These are phyloP conservation scores for Rhodamnia rubescens DNA, from an alignment of 345 rosid species.

Conservation along the genomic window DNA sequence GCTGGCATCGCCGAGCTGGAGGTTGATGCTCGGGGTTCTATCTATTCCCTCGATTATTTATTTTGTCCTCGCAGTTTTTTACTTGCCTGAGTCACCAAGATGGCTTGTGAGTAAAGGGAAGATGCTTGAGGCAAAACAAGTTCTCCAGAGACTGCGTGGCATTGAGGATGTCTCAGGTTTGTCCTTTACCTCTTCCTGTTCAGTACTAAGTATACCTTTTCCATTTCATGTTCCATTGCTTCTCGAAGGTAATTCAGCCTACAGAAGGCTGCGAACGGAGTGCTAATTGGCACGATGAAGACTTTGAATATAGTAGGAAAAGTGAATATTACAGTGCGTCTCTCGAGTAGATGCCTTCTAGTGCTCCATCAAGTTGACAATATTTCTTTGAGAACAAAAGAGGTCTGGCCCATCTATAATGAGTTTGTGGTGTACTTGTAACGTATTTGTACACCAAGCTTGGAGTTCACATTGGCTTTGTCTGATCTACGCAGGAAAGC, in stretches of 20 bases:
- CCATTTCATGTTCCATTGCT: neutral
- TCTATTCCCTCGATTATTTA: constrained; percentile 73
- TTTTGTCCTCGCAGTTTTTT: constrained; percentile 55
- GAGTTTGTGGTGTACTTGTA: neutral
- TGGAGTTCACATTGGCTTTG: neutral
- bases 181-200: neutral
- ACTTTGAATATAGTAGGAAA: neutral
- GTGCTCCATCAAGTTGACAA: neutral
- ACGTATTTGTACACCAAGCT: neutral
- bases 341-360: neutral
- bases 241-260: neutral
- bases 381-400: neutral
- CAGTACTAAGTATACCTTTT: neutral
- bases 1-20: constrained; percentile 69
- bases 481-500: neutral
- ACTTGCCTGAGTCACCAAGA: constrained; percentile 97
- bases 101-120: constrained; percentile 98
- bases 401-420: neutral
- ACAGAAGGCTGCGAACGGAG: neutral
- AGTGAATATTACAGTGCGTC: neutral
- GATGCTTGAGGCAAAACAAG: constrained; percentile 75
- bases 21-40: constrained; percentile 88
- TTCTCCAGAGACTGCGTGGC: constrained; percentile 84
- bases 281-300: neutral
- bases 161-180: constrained; percentile 86